Conservation (phyloP, 108 stramenopile genomes). For the Stephanodiscus minutulus region DNA sequence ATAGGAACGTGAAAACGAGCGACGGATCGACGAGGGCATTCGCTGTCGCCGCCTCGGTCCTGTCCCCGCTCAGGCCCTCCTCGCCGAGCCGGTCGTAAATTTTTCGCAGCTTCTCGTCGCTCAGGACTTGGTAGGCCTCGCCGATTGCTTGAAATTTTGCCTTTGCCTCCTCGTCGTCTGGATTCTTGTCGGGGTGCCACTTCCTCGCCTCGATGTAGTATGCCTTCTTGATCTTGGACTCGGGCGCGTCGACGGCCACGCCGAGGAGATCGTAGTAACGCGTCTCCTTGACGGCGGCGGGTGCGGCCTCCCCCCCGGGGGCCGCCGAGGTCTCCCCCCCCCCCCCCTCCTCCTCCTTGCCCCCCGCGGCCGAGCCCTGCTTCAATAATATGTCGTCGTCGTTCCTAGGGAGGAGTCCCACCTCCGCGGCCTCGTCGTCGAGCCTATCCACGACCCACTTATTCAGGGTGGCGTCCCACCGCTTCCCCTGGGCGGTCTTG, state of each 20-base stretch:
- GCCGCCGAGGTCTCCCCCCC: not conserved
- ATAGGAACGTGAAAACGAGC: constrained; percentile 43
- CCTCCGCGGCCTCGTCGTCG: constrained; percentile 13
- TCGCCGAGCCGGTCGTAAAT: constrained; percentile 39
- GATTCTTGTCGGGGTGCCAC: constrained; percentile 69
- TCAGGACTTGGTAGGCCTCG: constrained; percentile 53
- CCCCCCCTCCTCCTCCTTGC: not conserved
- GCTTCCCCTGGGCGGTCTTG: constrained; percentile 37
- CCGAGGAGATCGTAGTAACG: constrained; percentile 66
- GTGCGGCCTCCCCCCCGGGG: not conserved
- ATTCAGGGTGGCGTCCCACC: constrained; percentile 23
- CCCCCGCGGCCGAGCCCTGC: not conserved
- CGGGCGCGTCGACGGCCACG: constrained; percentile 52
- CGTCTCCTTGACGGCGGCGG: constrained; percentile 28
- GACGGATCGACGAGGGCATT: constrained; percentile 28
- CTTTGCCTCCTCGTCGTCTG: constrained; percentile 30
- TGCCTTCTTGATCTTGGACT: constrained; percentile 72
- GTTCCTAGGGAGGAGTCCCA: constrained; percentile 27
- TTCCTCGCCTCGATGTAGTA: constrained; percentile 79
- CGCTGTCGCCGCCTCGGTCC: constrained; percentile 24
- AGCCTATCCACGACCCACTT: constrained; percentile 42
- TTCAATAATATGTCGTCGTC: constrained; percentile 42
- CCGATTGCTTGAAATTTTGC: constrained; percentile 46
- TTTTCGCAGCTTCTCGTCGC: constrained; percentile 30
- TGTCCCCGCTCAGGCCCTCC: constrained; percentile 43